phyloP scores from a whole-genome alignment of 2,329 filamentous ascomycete species.

The Tolypocladium endophyticum region DNA sequence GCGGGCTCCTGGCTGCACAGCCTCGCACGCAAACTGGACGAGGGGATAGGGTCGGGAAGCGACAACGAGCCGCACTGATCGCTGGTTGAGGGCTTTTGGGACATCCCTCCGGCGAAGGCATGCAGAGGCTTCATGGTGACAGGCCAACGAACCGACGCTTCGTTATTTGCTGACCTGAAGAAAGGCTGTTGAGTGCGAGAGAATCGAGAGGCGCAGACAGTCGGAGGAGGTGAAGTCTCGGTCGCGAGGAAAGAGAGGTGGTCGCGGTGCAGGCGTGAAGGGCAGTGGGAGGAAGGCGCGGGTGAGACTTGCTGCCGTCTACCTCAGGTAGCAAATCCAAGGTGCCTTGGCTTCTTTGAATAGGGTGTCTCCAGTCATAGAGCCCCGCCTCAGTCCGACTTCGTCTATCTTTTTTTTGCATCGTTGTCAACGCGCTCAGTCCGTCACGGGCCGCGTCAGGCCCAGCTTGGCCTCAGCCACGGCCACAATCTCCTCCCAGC shows the following conservation, averaged over 20 bases:
- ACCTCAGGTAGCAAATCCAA: background rate
- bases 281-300: background rate
- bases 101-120: background rate
- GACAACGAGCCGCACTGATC: background rate
- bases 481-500: conserved; percentile 65
- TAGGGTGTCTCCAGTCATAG: too few species aligned
- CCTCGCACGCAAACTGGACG: conserved; percentile 16
- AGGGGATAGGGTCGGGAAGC: conserved; percentile 4
- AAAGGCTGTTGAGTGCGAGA: background rate
- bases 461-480: conserved; percentile 47
- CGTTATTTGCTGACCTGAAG: background rate
- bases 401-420: background rate
- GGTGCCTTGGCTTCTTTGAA: background rate
- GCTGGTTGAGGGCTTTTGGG: background rate
- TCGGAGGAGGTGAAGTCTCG: background rate
- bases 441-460: background rate
- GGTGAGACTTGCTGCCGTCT: background rate
- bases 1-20: conserved; percentile 12
- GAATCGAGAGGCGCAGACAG: background rate
- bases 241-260: background rate
- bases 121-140: background rate
- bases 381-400: background rate
- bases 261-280: background rate
- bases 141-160: background rate
- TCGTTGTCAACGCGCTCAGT: background rate